These are phyloP conservation scores for Vitis amurensis DNA, from an alignment of 164 flowering plant genomes.

Conservation along the genomic window DNA sequence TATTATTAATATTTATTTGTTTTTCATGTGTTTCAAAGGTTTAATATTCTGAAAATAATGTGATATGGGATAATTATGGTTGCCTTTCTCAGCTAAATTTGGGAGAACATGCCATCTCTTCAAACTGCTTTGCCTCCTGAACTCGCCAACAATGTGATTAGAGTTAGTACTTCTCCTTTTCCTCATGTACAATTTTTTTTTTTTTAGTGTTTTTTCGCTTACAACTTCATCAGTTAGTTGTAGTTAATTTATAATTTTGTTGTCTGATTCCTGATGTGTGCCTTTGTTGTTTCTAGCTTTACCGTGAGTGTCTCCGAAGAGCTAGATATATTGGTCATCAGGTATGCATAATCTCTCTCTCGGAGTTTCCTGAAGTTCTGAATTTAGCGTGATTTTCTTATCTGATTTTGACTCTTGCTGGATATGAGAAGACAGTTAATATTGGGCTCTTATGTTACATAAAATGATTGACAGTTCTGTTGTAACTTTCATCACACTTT, in stretches of 20 bases:
- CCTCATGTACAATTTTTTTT: neutral
- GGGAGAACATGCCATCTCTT: conserved; percentile 73
- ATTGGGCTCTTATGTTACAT: no score
- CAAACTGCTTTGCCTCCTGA: conserved; percentile 92
- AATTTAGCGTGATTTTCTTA: neutral
- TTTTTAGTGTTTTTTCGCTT: neutral
- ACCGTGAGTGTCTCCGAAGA: conserved; percentile 90
- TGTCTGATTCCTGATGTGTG: neutral
- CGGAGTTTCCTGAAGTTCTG: neutral
- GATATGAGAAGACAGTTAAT: no score
- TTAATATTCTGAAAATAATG: neutral
- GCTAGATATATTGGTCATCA: conserved; percentile 68
- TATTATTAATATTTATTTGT: no score
- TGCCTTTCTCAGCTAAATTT: neutral
- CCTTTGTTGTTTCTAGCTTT: conserved; percentile 47
- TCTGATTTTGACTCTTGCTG: no score
- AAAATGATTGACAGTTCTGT: no score
- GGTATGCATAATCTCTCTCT: conserved; percentile 37
- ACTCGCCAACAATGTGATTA: conserved; percentile 72
- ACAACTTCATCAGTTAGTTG: neutral
- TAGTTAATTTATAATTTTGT: neutral
- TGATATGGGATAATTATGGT: neutral
- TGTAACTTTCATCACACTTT: no score
- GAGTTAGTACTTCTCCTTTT: conserved; percentile 38
- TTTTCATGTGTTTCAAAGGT: no score